Evolutionary conservation across 2,329 filamentous ascomycete genomes (phyloP).

Genomic region (Macrophomina phaseolina): DNA sequence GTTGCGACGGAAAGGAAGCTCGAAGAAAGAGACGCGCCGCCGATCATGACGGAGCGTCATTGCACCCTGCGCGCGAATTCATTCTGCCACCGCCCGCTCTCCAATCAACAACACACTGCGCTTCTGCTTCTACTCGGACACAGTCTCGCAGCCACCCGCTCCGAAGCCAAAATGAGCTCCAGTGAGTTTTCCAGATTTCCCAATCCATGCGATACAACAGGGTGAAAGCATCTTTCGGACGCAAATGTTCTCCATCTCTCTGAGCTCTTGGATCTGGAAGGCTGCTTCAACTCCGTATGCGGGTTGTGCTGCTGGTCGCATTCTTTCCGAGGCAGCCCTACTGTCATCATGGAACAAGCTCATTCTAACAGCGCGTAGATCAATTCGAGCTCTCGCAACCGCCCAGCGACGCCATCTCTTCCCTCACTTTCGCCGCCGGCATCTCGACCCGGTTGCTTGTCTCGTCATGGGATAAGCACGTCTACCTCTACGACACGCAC

Average conservation of each 20-base stretch:
- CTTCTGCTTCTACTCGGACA: background rate
- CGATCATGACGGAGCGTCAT: slow-evolving; percentile 25
- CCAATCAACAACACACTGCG: slow-evolving; percentile 20
- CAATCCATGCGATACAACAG: too few species aligned
- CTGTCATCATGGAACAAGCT: background rate
- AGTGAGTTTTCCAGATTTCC: slow-evolving; percentile 10
- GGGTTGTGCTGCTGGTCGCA: too few species aligned
- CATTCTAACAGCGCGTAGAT: slow-evolving; percentile 18
- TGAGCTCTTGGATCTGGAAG: too few species aligned
- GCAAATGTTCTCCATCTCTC: too few species aligned
- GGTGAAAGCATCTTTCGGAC: too few species aligned
- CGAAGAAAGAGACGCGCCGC: slow-evolving; percentile 22
- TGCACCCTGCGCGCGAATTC: background rate
- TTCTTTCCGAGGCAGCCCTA: too few species aligned
- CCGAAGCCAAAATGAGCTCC: slow-evolving; percentile 28
- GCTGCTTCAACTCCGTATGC: too few species aligned
- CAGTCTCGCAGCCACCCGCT: slow-evolving; percentile 28
- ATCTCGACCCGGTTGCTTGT: slow-evolving; percentile 81
- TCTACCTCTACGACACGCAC: slow-evolving; percentile 85
- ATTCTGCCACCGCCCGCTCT: slow-evolving; percentile 25
- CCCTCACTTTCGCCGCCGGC: slow-evolving; percentile 81
- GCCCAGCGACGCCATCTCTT: slow-evolving; percentile 85
- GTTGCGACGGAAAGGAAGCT: slow-evolving; percentile 18
- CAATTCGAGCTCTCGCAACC: slow-evolving; percentile 85
- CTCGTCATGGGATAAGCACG: slow-evolving; percentile 90